Base-by-base conservation (phyloP, 73 alveolate species). In the Paramecium bursaria region DNA sequence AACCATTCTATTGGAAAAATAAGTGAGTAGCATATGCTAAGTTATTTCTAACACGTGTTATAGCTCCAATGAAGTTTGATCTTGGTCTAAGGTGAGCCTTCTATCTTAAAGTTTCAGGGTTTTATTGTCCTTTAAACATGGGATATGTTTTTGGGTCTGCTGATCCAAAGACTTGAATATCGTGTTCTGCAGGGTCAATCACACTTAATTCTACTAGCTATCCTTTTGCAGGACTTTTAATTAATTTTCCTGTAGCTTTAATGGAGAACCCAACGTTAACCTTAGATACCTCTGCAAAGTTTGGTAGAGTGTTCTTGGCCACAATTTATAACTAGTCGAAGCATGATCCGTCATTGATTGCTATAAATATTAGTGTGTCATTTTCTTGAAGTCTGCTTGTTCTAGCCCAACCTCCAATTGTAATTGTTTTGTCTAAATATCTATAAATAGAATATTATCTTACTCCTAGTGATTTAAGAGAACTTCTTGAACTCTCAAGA, bases 401-500 rank as follows among this genome's bases (percentile, higher is more conserved):
- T 87, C 94, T 96, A 7, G 97, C 98, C 99, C 99, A 97, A 23
- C 99, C 99, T 10, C 95, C 96, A 15, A 96, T 98, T 17, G 91
- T 90, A 29, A 95, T 79, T 6, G 86, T 74, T 75, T 95, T 86
- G 33, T 94, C 95, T 52, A 95, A 67, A 85, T 79, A 90, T 15
- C 82, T 67, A 26, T 39, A 67, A 17, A n/a, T 35, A 39, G 44
- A 1, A 0, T 21, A 35, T 4, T 25, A 29, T 13, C 47, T 35
- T 79, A 79, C 85, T 46, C 53, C 29, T 79, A 80, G 14, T 74
- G 79, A 11, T 35, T 51, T 33, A 48, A 17, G 3, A 79, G 54
- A 19, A 79, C 42, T 33, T 79, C 76, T 17, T 48, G 26, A 17
- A 79, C 39, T 53, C 76, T 79, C 42, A 39, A 48, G 27, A 54